Percentiles rank a stretch among this genome's conserved stretches.
These are phyloP conservation scores for Aspergillus pseudoterreus DNA, from an alignment of 2,329 filamentous ascomycete genomes.

Conservation along the genomic window DNA sequence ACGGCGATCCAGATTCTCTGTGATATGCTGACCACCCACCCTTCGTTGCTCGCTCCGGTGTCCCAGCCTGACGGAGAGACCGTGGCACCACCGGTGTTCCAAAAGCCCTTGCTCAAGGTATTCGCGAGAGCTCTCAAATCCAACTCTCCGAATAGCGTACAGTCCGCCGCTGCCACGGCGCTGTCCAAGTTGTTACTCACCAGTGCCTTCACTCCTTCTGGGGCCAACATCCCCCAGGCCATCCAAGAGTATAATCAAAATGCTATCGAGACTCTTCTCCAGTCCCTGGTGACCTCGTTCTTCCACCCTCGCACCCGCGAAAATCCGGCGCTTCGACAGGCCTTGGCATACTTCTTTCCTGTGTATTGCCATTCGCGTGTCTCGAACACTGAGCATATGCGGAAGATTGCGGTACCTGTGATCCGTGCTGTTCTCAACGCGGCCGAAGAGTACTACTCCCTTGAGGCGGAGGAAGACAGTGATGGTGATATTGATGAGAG, in stretches of 20 bases:
- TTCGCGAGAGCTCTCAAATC: constrained; percentile 78
- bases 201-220: constrained; percentile 57
- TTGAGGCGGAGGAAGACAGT: constrained; percentile 70
- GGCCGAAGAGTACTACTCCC: constrained; percentile 62
- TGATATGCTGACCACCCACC: constrained; percentile 88
- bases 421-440: constrained; percentile 64
- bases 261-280: constrained; percentile 69
- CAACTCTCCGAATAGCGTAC: constrained; percentile 67
- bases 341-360: constrained; percentile 87
- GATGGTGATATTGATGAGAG: constrained; percentile 70
- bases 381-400: constrained; percentile 81
- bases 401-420: constrained; percentile 66
- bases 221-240: constrained; percentile 51
- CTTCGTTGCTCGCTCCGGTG: constrained; percentile 65
- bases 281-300: constrained; percentile 78
- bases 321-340: constrained; percentile 81
- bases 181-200: constrained; percentile 83
- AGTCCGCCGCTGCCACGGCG: constrained; percentile 75
- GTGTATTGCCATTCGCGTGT: constrained; percentile 85
- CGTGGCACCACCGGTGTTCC: constrained; percentile 44
- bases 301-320: constrained; percentile 79
- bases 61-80: constrained; percentile 46
- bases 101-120: constrained; percentile 73
- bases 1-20: constrained; percentile 88
- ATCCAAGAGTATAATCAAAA: constrained; percentile 50